Evolutionary conservation across 2,329 filamentous ascomycete genomes (phyloP), one percentile per base, ranked within the genome.

Genomic region (Nemania sp.): DNA sequence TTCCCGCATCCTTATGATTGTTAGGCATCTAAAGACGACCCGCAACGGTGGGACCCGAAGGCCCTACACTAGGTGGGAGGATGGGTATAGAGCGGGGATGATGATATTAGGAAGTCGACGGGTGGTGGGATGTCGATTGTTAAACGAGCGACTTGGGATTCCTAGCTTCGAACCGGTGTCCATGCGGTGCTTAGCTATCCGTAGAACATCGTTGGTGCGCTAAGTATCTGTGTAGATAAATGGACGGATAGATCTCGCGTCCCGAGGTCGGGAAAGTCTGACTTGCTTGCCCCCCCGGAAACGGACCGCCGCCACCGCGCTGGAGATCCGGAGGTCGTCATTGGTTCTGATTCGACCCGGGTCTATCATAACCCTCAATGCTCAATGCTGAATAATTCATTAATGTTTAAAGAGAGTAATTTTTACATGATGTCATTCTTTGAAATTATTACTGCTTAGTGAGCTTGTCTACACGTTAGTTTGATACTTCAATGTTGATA

Each of bases 21-120:
- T 20, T 57, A n/a, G 27, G 45, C 32, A 60, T 61, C 26, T 56
- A 26, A 52, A 62, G 32, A 26, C 43, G 66, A 68, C 66, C 66
- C 57, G 56, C 66, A 65, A 38, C 27, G 66, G 62, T 68, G 66
- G 66, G 45, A 52, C 58, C 56, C 22, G 56, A 57, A 41, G 29
- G 29, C n/a, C 43, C 18, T 29, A 11, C 13, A n/a, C 13, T 22
- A 52, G 6, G 22, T 13, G 20, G 41, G 51, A 38, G 22, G 27
- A 60, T 67, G 51, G 56, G 41, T 53, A 53, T 58, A 64, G 52
- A 27, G 51, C 49, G 63, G 49, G 51, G 49, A 43, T 59, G 65
- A 32, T 15, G 47, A 22, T 32, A 32, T 15, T 24, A 27, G 27
- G 24, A 10, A 29, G 45, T n/a, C 43, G 43, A 41, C 55, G 15